phyloP scores from a whole-genome alignment of 140 eudicot species.

The Bidens hawaiensis region DNA sequence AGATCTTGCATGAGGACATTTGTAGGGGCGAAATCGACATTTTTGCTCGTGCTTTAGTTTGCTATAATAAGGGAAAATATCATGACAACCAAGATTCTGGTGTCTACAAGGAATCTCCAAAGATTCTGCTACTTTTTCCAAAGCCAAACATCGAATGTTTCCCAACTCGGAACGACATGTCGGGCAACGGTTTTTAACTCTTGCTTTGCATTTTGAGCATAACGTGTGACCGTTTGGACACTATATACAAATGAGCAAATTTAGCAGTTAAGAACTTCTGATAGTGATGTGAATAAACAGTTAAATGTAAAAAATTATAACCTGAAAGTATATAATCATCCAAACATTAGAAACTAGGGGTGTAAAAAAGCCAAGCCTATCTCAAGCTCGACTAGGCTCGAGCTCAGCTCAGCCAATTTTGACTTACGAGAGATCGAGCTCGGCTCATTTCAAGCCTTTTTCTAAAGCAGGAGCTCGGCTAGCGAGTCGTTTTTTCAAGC shows the following conservation, averaged over 20 bases:
- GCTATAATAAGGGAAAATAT: conserved; percentile 38
- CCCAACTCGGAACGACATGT: conserved; percentile 35
- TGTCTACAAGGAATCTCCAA: conserved; percentile 41
- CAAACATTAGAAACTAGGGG: neutral
- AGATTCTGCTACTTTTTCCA: conserved; percentile 38
- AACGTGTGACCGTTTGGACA: conserved; percentile 47
- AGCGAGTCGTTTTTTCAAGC: too few species aligned
- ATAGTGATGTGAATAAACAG: neutral
- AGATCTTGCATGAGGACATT: conserved; percentile 43
- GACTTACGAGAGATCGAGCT: too few species aligned
- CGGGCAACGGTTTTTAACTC: conserved; percentile 37
- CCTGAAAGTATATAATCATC: neutral
- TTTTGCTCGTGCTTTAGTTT: conserved; percentile 33
- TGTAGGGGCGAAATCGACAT: conserved; percentile 40
- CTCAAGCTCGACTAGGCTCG: too few species aligned
- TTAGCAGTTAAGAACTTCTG: neutral
- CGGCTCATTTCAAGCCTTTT: too few species aligned
- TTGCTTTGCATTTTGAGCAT: conserved; percentile 36
- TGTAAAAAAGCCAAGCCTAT: too few species aligned
- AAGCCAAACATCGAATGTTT: conserved; percentile 40
- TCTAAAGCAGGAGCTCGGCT: too few species aligned
- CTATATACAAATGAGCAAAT: conserved; percentile 11
- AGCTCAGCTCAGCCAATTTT: too few species aligned
- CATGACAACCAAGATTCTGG: conserved; percentile 36
- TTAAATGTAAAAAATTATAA: neutral